Conservation (phyloP, 371 early-diverging fungal genomes). For the Globomyces sp. region DNA sequence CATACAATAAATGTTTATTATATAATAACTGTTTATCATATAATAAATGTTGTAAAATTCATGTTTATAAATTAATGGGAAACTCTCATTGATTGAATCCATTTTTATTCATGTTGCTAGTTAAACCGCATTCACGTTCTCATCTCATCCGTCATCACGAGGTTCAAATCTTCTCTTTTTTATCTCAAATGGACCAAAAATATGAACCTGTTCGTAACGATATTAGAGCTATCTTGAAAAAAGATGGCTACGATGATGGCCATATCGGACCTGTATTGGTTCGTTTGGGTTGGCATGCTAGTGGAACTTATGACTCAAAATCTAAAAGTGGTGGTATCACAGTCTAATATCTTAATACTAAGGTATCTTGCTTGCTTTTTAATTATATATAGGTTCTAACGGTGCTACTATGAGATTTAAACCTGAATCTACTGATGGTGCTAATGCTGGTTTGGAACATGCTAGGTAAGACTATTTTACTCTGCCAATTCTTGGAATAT, state of each 20-base stretch:
- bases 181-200: too few species aligned
- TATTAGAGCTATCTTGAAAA: constrained; percentile 31
- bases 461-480: constrained; percentile 42
- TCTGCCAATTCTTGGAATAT: constrained; percentile 12
- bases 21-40: too few species aligned
- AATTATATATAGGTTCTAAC: constrained; percentile 69
- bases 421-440: constrained; percentile 79
- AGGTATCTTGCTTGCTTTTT: neutral
- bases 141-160: too few species aligned
- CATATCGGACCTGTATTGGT: constrained; percentile 87
- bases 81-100: too few species aligned
- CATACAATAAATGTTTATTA: too few species aligned
- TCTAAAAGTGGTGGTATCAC: constrained; percentile 75
- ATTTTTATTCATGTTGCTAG: too few species aligned
- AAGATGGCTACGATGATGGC: constrained; percentile 81
- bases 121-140: too few species aligned
- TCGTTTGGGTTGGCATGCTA: constrained; percentile 87
- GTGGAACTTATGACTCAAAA: constrained; percentile 87
- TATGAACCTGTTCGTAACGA: constrained; percentile 26
- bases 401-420: constrained; percentile 82
- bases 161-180: too few species aligned
- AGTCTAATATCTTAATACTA: constrained; percentile 34
- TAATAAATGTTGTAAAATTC: too few species aligned
- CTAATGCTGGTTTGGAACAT: constrained; percentile 80
- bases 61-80: too few species aligned